Percentiles rank a stretch among this genome's conserved stretches.
phyloP scores from a whole-genome alignment of 495 filamentous ascomycete genomes.

The Penicilliopsis zonata region DNA sequence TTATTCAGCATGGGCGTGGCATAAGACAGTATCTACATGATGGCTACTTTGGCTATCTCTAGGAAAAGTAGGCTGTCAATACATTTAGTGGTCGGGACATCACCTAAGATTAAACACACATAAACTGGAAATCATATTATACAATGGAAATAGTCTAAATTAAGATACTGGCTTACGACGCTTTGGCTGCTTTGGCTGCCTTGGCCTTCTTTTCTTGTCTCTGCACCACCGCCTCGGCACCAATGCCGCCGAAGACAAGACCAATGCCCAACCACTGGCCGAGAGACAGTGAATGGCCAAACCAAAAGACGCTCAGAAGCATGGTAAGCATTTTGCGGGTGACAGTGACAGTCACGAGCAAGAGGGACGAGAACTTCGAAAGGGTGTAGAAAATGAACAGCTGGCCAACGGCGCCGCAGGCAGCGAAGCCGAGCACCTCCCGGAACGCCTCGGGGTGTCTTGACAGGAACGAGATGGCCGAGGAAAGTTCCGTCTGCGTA shows the following conservation, averaged over 20 bases:
- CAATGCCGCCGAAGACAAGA: slow-evolving; percentile 91
- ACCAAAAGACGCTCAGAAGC: slow-evolving; percentile 89
- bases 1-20: too few relatives aligned
- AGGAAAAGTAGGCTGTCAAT: too few relatives aligned
- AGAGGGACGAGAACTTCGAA: slow-evolving; percentile 75
- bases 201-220: slow-evolving; percentile 76
- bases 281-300: slow-evolving; percentile 70
- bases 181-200: slow-evolving; percentile 49
- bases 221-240: slow-evolving; percentile 74
- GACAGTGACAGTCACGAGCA: slow-evolving; percentile 93
- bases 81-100: too few relatives aligned
- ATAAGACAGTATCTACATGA: too few relatives aligned
- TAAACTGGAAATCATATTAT: neutral
- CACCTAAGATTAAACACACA: too few relatives aligned
- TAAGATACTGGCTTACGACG: too few relatives aligned
- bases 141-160: too few relatives aligned
- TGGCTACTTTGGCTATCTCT: too few relatives aligned
- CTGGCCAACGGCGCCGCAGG: slow-evolving; percentile 90
- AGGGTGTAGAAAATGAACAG: slow-evolving; percentile 98
- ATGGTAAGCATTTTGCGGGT: slow-evolving; percentile 99
- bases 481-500: slow-evolving; percentile 54
- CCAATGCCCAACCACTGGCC: slow-evolving; percentile 91
- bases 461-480: slow-evolving; percentile 69
- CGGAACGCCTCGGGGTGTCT: slow-evolving; percentile 66
- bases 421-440: slow-evolving; percentile 80